Base-by-base conservation (phyloP, 768 basidiomycete species). In the Naganishia kalamii region DNA sequence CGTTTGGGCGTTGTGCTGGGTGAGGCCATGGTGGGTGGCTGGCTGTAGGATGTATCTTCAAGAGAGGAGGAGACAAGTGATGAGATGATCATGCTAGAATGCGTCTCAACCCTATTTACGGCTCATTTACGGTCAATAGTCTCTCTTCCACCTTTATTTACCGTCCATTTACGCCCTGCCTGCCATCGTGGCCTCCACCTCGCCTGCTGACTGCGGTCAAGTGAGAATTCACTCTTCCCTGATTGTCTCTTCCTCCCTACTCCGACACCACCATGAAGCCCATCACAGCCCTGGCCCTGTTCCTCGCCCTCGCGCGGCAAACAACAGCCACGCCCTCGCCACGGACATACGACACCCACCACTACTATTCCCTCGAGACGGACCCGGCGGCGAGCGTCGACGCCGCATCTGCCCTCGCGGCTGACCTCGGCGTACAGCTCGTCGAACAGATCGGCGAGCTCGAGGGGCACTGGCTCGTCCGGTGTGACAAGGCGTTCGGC, bases 401-500 rank as follows among this genome's bases (percentile, higher is more conserved):
- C 69, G 82, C 85, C 69, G 82, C 89, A 67, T 78, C 79, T 63
- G 85, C 88, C 68, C 82, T 87, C 64, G 83, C 86, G 6, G 50
- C 74, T 7, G 76, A 80, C 0, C 82, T 98, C 12, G 86, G 86
- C 15, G 87, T 91, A 23, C 88, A 97, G 78, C 80, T 96, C 51
- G 87, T 98, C 63, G 90, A 93, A 74, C 88, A 85, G 70, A 87
- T 86, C 27, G 92, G 96, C 57, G 87, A 92, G 74, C 83, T 99
- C 5, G 74, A 78, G 30, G 81, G 90, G 62, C 83, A 89, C 78
- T 99, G 90, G 89, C 80, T 99, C 19, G 86, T 96, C 48, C 84
- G 90, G 27, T 79, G 82, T 44, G 57, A 51, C 21, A 30, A 68
- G 30, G 27, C 40, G 32, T n/a, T 44, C 15, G 47, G 35, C 12